These are phyloP conservation scores for Peltaster fructicola DNA, from an alignment of 2,329 filamentous ascomycete genomes.

Conservation along the genomic window DNA sequence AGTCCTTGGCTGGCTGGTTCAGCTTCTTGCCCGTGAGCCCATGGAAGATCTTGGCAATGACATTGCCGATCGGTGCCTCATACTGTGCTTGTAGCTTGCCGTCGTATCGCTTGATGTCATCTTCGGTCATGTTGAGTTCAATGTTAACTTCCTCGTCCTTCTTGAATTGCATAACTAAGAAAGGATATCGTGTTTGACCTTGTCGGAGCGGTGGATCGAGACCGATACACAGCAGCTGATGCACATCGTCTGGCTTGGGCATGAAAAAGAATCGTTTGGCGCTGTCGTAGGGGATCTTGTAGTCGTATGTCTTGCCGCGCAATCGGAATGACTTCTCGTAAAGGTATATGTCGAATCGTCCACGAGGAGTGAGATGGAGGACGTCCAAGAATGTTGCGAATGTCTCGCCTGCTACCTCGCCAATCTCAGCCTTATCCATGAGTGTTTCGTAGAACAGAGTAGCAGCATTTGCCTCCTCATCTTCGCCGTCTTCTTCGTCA, in stretches of 20 bases:
- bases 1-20: slow-evolving; percentile 83
- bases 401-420: slow-evolving; percentile 94
- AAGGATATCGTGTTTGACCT: slow-evolving; percentile 93
- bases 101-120: slow-evolving; percentile 75
- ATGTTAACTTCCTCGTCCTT: slow-evolving; percentile 93
- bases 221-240: slow-evolving; percentile 86
- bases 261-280: slow-evolving; percentile 99
- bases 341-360: slow-evolving; percentile 99
- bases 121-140: slow-evolving; percentile 89
- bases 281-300: slow-evolving; percentile 96
- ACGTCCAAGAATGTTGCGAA: slow-evolving; percentile 96
- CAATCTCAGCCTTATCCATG: slow-evolving; percentile 97
- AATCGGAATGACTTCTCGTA: slow-evolving; percentile 95
- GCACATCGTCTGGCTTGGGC: slow-evolving; percentile 94
- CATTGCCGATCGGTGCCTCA: slow-evolving; percentile 81
- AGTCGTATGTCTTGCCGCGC: slow-evolving; percentile 97
- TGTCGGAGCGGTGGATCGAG: slow-evolving; percentile 89
- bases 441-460: slow-evolving; percentile 96
- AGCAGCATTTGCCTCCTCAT: slow-evolving; percentile 82
- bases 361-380: slow-evolving; percentile 91
- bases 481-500: slow-evolving; percentile 39
- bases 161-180: slow-evolving; percentile 98
- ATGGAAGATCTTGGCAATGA: slow-evolving; percentile 89
- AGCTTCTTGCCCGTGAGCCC: slow-evolving; percentile 91
- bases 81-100: slow-evolving; percentile 79